These are phyloP conservation scores for Diplotaxis tenuifolia DNA, from an alignment of 345 rosid genomes.

Conservation along the genomic window DNA sequence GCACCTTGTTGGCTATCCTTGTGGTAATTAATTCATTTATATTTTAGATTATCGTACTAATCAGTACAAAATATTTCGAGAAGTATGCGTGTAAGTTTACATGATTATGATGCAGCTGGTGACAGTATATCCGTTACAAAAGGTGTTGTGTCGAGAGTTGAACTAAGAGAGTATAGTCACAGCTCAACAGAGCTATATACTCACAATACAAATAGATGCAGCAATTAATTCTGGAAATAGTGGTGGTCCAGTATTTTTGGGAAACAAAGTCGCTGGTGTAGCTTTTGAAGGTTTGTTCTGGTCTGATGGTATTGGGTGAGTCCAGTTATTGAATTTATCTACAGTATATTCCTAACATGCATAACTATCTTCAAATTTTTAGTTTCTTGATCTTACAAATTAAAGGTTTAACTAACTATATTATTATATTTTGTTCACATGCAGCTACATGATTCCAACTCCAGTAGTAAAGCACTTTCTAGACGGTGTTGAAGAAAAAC, in stretches of 20 bases:
- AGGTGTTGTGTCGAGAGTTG: background rate
- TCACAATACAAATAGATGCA: background rate
- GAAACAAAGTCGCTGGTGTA: background rate
- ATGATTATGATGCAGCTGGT: background rate
- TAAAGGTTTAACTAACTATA: background rate
- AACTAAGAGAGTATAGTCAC: background rate
- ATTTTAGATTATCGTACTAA: background rate
- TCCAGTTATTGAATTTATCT: background rate
- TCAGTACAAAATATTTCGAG: no score
- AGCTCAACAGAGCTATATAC: background rate
- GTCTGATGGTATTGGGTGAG: background rate
- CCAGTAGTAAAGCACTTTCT: conserved; percentile 67
- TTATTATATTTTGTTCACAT: background rate
- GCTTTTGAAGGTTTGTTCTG: background rate
- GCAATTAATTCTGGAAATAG: background rate
- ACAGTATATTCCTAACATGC: no score
- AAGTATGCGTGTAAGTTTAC: background rate
- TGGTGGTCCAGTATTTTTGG: background rate
- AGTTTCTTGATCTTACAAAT: background rate
- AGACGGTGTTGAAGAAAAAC: conserved; percentile 52
- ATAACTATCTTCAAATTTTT: no score
- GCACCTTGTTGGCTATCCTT: background rate
- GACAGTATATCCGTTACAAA: background rate
- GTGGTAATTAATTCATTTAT: background rate
- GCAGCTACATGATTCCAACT: conserved; percentile 56